Percentiles rank a stretch among this genome's conserved stretches.
Conservation (phyloP, 2,329 filamentous ascomycete genomes). For the Monosporascus sp. region DNA sequence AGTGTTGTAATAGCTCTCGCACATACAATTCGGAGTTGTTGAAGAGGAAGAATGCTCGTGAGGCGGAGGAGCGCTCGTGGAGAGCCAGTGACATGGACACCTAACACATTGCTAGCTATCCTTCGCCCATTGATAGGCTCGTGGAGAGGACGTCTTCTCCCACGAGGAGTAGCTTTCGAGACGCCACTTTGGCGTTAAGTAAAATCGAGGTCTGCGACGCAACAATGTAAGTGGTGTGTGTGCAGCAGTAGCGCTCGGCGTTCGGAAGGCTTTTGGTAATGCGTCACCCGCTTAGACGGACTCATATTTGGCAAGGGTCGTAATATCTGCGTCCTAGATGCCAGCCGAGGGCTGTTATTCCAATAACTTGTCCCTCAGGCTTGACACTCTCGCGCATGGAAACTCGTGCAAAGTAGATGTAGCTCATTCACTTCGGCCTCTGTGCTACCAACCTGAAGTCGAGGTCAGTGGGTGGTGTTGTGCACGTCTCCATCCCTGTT, state of each 20-base stretch:
- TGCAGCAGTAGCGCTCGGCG: neutral
- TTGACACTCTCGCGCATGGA: slow-evolving; percentile 12
- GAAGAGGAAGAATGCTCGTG: no score
- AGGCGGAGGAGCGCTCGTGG: no score
- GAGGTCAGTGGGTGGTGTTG: neutral
- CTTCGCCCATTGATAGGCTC: no score
- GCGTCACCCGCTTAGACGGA: neutral
- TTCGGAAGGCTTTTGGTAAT: neutral
- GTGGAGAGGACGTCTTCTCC: no score
- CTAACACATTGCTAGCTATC: no score
- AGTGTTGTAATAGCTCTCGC: neutral
- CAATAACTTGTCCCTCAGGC: slow-evolving; percentile 11
- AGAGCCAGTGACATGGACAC: no score
- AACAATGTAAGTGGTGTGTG: no score
- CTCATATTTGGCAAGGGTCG: neutral
- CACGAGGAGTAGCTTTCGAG: no score
- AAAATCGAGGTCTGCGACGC: no score
- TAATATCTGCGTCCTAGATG: slow-evolving; percentile 16
- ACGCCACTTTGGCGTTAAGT: no score
- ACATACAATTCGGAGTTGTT: neutral
- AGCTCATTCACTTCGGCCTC: slow-evolving; percentile 12
- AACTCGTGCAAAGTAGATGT: slow-evolving; percentile 14
- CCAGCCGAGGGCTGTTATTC: slow-evolving; percentile 14
- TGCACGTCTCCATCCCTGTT: slow-evolving; percentile 15
- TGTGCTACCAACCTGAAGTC: slow-evolving; percentile 7